Evolutionary conservation across 2,329 filamentous ascomycete genomes (phyloP).

Genomic region (Fusarium ramigenum): DNA sequence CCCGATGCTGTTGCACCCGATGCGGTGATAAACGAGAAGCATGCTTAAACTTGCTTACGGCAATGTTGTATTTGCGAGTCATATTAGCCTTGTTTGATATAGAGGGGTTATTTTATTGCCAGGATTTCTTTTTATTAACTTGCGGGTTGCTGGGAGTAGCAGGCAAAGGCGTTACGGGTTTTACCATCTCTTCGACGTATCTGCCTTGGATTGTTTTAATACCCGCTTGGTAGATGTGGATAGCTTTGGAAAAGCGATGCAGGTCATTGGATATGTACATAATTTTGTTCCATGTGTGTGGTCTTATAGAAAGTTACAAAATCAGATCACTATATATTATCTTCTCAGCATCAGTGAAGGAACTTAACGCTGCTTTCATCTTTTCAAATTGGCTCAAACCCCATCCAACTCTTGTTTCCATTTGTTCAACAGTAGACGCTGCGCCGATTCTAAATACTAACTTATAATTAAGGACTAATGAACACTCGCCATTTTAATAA

Average conservation of each 20-base stretch:
- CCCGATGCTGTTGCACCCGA: constrained; percentile 17
- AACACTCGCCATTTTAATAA: not conserved
- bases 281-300: constrained; percentile 31
- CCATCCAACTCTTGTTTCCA: not conserved
- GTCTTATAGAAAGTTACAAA: constrained; percentile 27
- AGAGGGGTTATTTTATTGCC: constrained; percentile 21
- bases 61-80: constrained; percentile 14
- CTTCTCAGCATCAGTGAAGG: too few species aligned
- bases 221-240: constrained; percentile 38
- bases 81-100: constrained; percentile 34
- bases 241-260: constrained; percentile 36
- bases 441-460: not conserved
- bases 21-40: constrained; percentile 23
- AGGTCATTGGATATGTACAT: constrained; percentile 28
- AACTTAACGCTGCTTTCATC: too few species aligned
- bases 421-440: not conserved
- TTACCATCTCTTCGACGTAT: constrained; percentile 13
- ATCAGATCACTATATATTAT: constrained; percentile 28
- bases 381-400: not conserved
- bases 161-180: constrained; percentile 41
- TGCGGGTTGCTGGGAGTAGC: constrained; percentile 34
- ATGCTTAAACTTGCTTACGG: constrained; percentile 8
- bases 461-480: not conserved
- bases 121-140: not conserved
- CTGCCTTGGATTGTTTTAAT: constrained; percentile 32